Evolutionary conservation across 495 filamentous ascomycete genomes (phyloP).

Genomic region (Lophiotrema nucula): DNA sequence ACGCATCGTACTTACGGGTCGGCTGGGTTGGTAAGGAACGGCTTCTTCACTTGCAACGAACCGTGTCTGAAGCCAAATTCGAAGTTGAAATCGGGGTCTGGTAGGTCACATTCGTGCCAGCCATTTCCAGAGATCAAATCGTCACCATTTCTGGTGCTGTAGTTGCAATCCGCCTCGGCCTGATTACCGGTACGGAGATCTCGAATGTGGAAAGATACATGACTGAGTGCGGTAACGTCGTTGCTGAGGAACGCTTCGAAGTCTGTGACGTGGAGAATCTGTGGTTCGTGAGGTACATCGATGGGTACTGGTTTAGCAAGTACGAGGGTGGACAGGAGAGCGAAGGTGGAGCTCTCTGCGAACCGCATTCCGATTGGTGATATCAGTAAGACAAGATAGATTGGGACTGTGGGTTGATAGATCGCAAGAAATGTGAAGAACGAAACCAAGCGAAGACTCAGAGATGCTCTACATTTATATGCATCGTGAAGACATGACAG

Average conservation of each 20-base stretch:
- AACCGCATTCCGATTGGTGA: not conserved
- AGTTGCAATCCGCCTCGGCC: conserved; percentile 6
- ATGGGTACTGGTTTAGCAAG: not conserved
- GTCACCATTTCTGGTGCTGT: not conserved
- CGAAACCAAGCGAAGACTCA: too few relatives aligned
- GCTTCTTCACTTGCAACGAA: not conserved
- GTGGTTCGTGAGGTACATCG: not conserved
- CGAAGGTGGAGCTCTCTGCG: not conserved
- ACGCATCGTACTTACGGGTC: not conserved
- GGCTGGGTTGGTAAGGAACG: not conserved
- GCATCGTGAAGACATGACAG: not conserved
- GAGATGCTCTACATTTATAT: not conserved
- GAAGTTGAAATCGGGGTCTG: not conserved
- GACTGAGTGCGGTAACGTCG: not conserved
- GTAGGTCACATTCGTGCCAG: not conserved
- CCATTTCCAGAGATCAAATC: not conserved
- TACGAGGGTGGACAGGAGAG: not conserved
- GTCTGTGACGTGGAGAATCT: conserved; percentile 7
- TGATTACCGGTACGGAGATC: not conserved
- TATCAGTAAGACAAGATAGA: not conserved
- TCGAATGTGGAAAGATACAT: conserved; percentile 9
- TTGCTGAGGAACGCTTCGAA: conserved; percentile 16
- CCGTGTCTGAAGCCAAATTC: not conserved
- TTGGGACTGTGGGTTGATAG: not conserved
- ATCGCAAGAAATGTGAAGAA: not conserved